phyloP scores from a whole-genome alignment of 768 basidiomycete species.

The Lactifluus echinatus region DNA sequence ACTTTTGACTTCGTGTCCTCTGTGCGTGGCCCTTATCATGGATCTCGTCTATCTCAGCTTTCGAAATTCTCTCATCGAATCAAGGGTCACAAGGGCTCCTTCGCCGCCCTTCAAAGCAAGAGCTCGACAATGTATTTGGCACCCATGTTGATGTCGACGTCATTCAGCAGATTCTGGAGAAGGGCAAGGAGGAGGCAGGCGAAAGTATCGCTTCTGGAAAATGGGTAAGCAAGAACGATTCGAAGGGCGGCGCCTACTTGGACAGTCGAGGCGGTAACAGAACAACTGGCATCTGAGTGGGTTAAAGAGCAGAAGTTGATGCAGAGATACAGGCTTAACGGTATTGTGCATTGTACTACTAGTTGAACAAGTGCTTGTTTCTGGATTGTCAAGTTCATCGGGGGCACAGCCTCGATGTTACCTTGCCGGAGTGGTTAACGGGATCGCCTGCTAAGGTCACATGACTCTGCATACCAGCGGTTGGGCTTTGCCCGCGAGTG shows the following conservation, averaged over 20 bases:
- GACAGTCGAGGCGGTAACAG: slow-evolving; percentile 13
- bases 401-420: slow-evolving; percentile 34
- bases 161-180: slow-evolving; percentile 47
- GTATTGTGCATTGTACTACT: neutral
- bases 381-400: no score
- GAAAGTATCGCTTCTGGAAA: slow-evolving; percentile 35
- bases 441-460: slow-evolving; percentile 35
- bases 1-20: neutral
- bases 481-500: slow-evolving; percentile 55
- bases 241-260: slow-evolving; percentile 10
- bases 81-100: slow-evolving; percentile 77
- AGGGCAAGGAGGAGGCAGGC: slow-evolving; percentile 49
- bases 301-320: neutral
- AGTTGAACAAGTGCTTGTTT: neutral
- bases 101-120: slow-evolving; percentile 69
- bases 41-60: slow-evolving; percentile 38
- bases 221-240: slow-evolving; percentile 22
- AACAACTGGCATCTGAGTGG: slow-evolving; percentile 15
- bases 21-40: neutral
- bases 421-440: slow-evolving; percentile 94
- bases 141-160: slow-evolving; percentile 59
- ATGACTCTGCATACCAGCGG: slow-evolving; percentile 33
- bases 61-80: slow-evolving; percentile 56
- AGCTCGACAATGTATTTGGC: slow-evolving; percentile 67
- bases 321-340: neutral